These are phyloP conservation scores for Fusarium sp. DNA, from an alignment of 2,329 filamentous ascomycete genomes.

Conservation along the genomic window DNA sequence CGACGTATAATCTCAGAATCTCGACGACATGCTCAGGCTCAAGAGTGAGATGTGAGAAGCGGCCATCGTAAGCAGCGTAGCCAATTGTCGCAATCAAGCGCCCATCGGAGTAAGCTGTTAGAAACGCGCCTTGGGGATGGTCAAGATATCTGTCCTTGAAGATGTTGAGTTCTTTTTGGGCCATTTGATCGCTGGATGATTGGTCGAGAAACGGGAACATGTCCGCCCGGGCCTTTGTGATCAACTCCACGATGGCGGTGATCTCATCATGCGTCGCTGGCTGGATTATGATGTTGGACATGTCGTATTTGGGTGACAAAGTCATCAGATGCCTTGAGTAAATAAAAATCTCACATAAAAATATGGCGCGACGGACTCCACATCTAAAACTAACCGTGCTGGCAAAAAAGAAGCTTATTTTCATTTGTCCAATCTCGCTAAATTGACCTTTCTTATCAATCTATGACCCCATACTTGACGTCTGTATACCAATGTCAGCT, in stretches of 20 bases:
- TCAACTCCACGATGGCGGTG: constrained; percentile 35
- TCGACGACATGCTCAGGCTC: constrained; percentile 34
- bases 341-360: neutral
- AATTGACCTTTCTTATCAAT: neutral
- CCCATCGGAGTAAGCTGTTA: constrained; percentile 25
- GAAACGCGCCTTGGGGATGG: constrained; percentile 29
- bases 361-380: neutral
- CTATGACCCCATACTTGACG: neutral
- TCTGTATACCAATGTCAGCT: neutral
- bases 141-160: constrained; percentile 41
- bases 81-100: constrained; percentile 40
- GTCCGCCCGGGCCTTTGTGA: constrained; percentile 35
- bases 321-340: neutral
- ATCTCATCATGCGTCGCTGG: constrained; percentile 30
- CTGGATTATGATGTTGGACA: constrained; percentile 20
- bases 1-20: constrained; percentile 42
- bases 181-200: constrained; percentile 21
- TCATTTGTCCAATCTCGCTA: neutral
- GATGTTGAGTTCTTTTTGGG: constrained; percentile 24
- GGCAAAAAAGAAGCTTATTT: neutral
- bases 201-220: constrained; percentile 44
- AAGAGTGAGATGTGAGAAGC: constrained; percentile 37
- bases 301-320: neutral
- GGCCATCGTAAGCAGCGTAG: constrained; percentile 39
- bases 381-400: neutral